Evolutionary conservation across 495 filamentous ascomycete genomes (phyloP).

Genomic region (Penicillium dipodomyicola): DNA sequence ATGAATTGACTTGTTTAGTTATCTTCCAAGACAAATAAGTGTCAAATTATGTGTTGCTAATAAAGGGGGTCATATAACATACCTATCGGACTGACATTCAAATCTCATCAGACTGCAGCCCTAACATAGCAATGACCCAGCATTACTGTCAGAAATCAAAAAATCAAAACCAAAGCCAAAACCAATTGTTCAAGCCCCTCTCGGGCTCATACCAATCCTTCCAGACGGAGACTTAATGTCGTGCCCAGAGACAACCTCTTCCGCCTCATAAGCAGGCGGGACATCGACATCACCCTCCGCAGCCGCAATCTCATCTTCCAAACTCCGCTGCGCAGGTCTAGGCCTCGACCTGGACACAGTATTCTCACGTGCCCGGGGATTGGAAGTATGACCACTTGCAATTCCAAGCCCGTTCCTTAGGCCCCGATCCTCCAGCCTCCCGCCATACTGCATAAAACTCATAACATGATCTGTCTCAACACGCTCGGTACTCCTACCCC

Average conservation of each 20-base stretch:
- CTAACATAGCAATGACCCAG: background rate
- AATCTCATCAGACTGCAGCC: background rate
- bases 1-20: slow-evolving; percentile 1
- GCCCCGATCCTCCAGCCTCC: slow-evolving; percentile 4
- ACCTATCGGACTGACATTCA: background rate
- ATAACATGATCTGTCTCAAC: slow-evolving; percentile 27
- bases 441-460: slow-evolving; percentile 39
- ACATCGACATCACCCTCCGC: slow-evolving; percentile 6
- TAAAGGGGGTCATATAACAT: background rate
- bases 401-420: background rate
- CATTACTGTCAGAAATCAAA: background rate
- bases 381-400: background rate
- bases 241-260: background rate
- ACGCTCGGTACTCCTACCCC: background rate
- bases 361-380: background rate
- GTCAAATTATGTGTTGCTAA: background rate
- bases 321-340: background rate
- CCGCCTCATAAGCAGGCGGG: slow-evolving; percentile 20
- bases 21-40: background rate
- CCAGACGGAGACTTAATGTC: slow-evolving; percentile 19
- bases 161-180: background rate
- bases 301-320: slow-evolving; percentile 5
- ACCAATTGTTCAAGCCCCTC: background rate
- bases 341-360: background rate
- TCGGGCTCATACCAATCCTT: slow-evolving; percentile 6